phyloP scores from a whole-genome alignment of 1,284 basidiomycete species.

The Porodaedalea pini region DNA sequence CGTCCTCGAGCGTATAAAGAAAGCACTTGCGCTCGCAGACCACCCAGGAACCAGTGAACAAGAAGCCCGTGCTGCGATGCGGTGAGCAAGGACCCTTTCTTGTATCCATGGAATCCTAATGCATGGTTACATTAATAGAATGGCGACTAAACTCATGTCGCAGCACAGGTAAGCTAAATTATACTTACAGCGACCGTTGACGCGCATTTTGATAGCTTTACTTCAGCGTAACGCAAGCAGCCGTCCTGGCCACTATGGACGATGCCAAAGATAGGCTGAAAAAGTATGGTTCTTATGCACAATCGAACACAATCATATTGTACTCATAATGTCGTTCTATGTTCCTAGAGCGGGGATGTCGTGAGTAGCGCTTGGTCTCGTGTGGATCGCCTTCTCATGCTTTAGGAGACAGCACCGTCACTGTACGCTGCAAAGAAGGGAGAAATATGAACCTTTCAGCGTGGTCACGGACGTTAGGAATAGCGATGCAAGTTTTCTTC shows the following conservation, averaged over 20 bases:
- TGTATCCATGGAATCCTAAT: too few relatives aligned
- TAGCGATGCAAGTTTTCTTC: constrained; percentile 19
- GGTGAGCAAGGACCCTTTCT: too few relatives aligned
- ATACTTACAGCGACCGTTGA: background rate
- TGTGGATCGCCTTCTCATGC: background rate
- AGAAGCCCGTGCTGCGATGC: constrained; percentile 21
- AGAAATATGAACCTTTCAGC: constrained; percentile 10
- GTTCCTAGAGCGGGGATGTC: too few relatives aligned
- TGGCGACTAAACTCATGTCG: constrained; percentile 23
- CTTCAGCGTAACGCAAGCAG: constrained; percentile 22
- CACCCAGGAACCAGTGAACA: constrained; percentile 21
- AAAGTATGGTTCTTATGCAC: constrained; percentile 12
- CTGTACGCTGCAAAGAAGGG: constrained; percentile 13
- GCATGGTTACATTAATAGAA: too few relatives aligned
- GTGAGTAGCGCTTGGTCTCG: too few relatives aligned
- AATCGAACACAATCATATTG: too few relatives aligned
- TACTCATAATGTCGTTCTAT: too few relatives aligned
- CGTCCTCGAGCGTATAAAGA: constrained; percentile 20
- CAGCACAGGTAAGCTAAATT: constrained; percentile 20
- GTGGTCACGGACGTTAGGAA: constrained; percentile 11
- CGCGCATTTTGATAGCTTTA: background rate
- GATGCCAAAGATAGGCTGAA: constrained; percentile 22
- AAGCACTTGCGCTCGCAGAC: constrained; percentile 19
- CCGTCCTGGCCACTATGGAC: constrained; percentile 19
- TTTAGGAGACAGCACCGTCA: constrained; percentile 13